Base-by-base conservation (phyloP, 1,284 basidiomycete genomes). In the Apiotrichum domesticum region DNA sequence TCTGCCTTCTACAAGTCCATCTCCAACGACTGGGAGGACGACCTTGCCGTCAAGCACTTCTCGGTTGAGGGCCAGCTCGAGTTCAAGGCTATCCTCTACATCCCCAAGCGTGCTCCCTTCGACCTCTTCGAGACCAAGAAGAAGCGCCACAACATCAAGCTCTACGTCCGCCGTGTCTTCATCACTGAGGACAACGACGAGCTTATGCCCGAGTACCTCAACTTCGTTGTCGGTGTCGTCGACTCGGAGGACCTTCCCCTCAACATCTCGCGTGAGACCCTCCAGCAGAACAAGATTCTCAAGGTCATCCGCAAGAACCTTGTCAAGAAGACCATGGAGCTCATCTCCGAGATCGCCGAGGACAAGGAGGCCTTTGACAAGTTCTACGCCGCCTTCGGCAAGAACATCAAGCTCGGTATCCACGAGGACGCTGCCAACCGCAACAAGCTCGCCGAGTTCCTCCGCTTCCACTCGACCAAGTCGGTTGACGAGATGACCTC, bases 141-240 rank as follows among this genome's bases (percentile, higher is more conserved):
- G 90, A 98, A 98, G 87, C 90, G 95, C 75, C 98, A 98, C 86
- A 98, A 98, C 88, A 98, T 99, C 85, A 98, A 98, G 83, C 92
- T 99, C 78, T 98, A 98, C 79, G 96, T 99, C 70, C 93, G 96
- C 82, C 92, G 96, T 60, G 95, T 98, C 71, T 98, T 99, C 84
- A 98, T 99, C 84, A 97, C 96, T 89, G 95, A 99, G 80, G 95
- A 99, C 81, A 98, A 94, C 78, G 96, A 98, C 82, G 96, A 99
- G 74, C 82, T 98, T 76, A 98, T 98, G 75, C 96, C 96, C 71
- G 96, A 98, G 80, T 99, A 98, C 84, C 91, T 98, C 79, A 98
- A 98, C 86, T 98, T 98, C 76, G 87, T 98, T 81, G 97, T 97
- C 85, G 93, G 80, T 84, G 95, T 96, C 74, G 96, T 99, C 79